A percentile compares a stretch with the other conserved stretches of the same genome.
phyloP scores from a whole-genome alignment of 352 stramenopile species.

The Phytophthora cactorum region DNA sequence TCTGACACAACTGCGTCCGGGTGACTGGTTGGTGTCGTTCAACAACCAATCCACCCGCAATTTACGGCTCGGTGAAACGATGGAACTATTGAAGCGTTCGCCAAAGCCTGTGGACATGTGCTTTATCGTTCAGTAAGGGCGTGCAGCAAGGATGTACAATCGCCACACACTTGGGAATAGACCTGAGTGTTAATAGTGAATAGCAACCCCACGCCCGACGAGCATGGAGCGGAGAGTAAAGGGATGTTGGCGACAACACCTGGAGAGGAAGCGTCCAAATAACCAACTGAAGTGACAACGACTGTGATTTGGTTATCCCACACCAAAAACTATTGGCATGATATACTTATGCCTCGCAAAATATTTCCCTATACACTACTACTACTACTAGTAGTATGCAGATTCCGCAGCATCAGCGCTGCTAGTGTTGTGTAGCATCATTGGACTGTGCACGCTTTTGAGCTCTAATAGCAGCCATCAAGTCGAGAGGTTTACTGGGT shows the following conservation, averaged over 20 bases:
- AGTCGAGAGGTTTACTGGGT: slow-evolving; percentile 36
- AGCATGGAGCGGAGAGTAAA: slow-evolving; percentile 11
- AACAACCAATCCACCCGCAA: slow-evolving; percentile 67
- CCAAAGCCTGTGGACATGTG: slow-evolving; percentile 83
- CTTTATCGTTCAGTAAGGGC: slow-evolving; percentile 72
- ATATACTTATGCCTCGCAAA: slow-evolving; percentile 1
- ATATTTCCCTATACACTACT: not conserved
- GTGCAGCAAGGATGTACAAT: slow-evolving; percentile 7
- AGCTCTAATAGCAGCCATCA: slow-evolving; percentile 75
- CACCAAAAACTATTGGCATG: too few relatives aligned
- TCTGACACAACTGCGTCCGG: slow-evolving; percentile 66
- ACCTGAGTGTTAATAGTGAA: slow-evolving; percentile 37
- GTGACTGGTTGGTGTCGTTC: slow-evolving; percentile 84
- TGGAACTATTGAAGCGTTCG: slow-evolving; percentile 79
- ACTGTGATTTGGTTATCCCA: slow-evolving; percentile 9
- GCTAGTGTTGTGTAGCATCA: not conserved
- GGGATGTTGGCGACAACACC: slow-evolving; percentile 11
- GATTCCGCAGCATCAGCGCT: slow-evolving; percentile 9
- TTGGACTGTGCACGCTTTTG: slow-evolving; percentile 39
- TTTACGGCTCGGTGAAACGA: slow-evolving; percentile 74
- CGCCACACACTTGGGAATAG: slow-evolving; percentile 28
- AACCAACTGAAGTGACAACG: slow-evolving; percentile 29
- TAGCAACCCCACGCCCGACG: slow-evolving; percentile 17
- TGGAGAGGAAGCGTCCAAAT: slow-evolving; percentile 18
- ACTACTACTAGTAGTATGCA: not conserved